Evolutionary conservation across 805 yeast genomes (phyloP), one percentile per base, ranked within the genome.

Genomic region (Wickerhamomyces mucosus): DNA sequence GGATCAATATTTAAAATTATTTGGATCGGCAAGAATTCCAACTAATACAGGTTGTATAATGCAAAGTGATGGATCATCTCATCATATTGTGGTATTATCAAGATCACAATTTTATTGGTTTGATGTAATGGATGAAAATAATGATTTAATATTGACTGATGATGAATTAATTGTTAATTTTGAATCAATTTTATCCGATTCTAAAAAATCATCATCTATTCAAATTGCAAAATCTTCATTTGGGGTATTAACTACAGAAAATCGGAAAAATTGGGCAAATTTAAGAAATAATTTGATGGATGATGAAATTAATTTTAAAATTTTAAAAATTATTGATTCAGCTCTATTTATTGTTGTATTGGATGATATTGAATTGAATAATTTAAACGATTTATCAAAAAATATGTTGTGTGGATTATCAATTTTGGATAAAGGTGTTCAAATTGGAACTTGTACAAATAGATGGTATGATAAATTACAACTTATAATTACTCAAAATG

Each of bases 401-500:
- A 85, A 86, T 51, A 79, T 84, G 78, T 68, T 86, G 26, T 86
- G 96, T 55, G 96, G 96, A 6, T 71, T 80, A 37, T 76, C 85
- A 10, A 70, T 68, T 22, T 61, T 86, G 24, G 83, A 82, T 39
- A 72, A 81, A 43, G 95, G 95, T 45, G 76, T 85, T 30, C 96
- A 86, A 59, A 78, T 80, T 21, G 96, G 96, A 37, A 84, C 96
- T 5, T 85, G 96, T 58, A 80, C 95, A 21, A 86, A 86, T 56
- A 65, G 96, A 53, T 86, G 95, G 96, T 86, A 85, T 53, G 96
- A 86, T 58, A 86, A 86, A 58, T 59, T 86, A 41, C 96, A 86
- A 56, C 67, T 86, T 42, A 86, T 86, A 33, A 73, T 86, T 34
- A 84, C 95, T 5, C 74, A 76, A 52, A 84, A 86, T 55, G 94